Evolutionary conservation across 345 rosid genomes (phyloP).

Genomic region (Eucalyptus marginata): DNA sequence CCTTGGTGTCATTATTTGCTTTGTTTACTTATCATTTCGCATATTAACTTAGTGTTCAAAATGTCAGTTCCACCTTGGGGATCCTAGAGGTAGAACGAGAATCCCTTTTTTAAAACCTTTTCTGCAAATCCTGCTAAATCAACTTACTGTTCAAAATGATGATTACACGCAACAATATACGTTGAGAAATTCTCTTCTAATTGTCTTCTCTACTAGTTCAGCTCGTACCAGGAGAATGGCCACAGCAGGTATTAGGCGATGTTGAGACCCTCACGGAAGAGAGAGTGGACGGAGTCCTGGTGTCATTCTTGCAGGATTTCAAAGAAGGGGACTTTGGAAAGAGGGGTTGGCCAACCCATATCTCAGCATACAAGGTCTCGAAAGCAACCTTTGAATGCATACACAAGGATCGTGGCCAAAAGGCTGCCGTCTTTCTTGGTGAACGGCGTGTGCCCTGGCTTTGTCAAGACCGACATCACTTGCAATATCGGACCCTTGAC

Average conservation of each 20-base stretch:
- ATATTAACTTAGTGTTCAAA: neutral
- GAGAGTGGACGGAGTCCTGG: constrained; percentile 11
- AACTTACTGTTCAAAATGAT: neutral
- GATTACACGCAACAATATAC: neutral
- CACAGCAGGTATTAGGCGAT: neutral
- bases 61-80: constrained; percentile 5
- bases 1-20: too few relatives aligned
- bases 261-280: constrained; percentile 9
- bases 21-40: too few relatives aligned
- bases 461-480: constrained; percentile 17
- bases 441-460: constrained; percentile 10
- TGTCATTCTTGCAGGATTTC: constrained; percentile 1
- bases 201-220: neutral
- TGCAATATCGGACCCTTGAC: neutral
- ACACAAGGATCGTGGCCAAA: constrained; percentile 17
- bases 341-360: constrained; percentile 7
- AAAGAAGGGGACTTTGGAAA: neutral
- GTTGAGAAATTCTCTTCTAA: neutral
- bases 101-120: neutral
- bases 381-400: constrained; percentile 22
- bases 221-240: constrained; percentile 3
- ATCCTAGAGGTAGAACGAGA: constrained; percentile 3
- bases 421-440: constrained; percentile 1
- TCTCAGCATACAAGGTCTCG: constrained; percentile 4
- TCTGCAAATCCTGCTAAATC: neutral